Evolutionary conservation across 1,284 basidiomycete genomes (phyloP), one percentile per base, ranked within the genome.

Genomic region (Phylloboletellus chloephorus): DNA sequence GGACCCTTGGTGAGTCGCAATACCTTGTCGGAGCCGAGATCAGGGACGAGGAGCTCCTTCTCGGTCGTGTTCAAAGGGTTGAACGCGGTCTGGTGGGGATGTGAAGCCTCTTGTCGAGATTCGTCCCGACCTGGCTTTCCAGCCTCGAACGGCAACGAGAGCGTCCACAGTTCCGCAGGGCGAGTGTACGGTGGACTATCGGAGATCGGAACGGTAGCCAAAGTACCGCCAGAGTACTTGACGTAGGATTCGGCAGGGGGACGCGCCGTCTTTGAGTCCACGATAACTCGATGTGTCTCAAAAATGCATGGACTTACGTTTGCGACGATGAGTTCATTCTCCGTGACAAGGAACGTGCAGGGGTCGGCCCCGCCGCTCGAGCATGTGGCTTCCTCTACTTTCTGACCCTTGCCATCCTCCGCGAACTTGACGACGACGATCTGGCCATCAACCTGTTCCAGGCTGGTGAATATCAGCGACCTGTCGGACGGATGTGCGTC

Each of bases 11-110:
- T 64, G 41, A 84, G 67, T 20, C 75, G 69, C 58, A 71, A 76
- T n/a, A 82, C 70, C 40, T 68, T 69, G 55, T 88, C 85, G 2
- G 74, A 67, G 8, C 85, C 85, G 3, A 88, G 65, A 56, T 88
- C 83, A 1, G 84, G 78, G 2, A 88, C 69, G 15, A 88, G 66
- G 8, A 88, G 60, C 50, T 86, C 82, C n/a, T 51, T 45, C 16
- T 68, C 59, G 52, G 37, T 61, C 54, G 40, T 57, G 58, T 33
- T 51, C 9, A 52, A 32, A 3, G 65, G 49, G 34, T 69, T 65
- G 32, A 74, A 52, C 39, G 72, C 53, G 23, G 77, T 72, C 52
- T 88, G 79, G 58, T 88, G 85, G 0, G 81, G 79, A 54, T 88
- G 85, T 2, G 85, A 69, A 3, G 60, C 60, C 42, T 73, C 68